Base-by-base conservation (phyloP, 163 green algal species). In the Chloromonas sp. region DNA sequence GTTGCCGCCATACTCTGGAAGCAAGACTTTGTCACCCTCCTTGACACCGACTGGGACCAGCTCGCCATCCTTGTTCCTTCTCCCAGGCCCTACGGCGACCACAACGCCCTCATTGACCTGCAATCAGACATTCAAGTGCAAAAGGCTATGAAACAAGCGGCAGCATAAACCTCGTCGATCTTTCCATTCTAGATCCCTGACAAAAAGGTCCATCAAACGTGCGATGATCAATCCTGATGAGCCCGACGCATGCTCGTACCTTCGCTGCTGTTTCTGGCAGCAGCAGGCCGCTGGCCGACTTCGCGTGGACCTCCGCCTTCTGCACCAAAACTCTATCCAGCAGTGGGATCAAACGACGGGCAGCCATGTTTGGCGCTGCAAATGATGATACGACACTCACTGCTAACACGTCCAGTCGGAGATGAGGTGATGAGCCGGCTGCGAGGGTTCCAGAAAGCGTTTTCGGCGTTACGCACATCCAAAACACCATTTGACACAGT, bases 61-160 rank as follows among this genome's bases (percentile, higher is more conserved):
- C 3, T 97, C 93, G 3, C 96, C 96, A 74, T 91, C 90, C 36
- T 90, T 92, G 76, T 84, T 95, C n/a, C 94, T 87, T 58, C 94
- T 87, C 14, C 96, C 96, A 36, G 95, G 94, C 11, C 96, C 96
- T 0, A 97, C 93, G 11, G 96, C 95, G 1, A 98, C 57, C 1
- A 98, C 96, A 58, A 93, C 87, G 74, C 95, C 96, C 87, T 98
- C 92, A 86, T 98, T 97, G n/a, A 98, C 89, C 95, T 98, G 90
- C 66, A 74, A 36, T 36, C 36, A 36, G 36, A 36, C 36, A 36
- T 36, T 36, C 36, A 36, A 36, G 36, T 36, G 66, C 66, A 74
- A 74, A 5, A 74, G 5, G 66, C 66, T 15, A 74, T 11, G 66
- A 74, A 15, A 11, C 66, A 11, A 5, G 66, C 66, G 5, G 66